Conservation (phyloP, 148 eudicot genomes). For the Agrostemma githago region DNA sequence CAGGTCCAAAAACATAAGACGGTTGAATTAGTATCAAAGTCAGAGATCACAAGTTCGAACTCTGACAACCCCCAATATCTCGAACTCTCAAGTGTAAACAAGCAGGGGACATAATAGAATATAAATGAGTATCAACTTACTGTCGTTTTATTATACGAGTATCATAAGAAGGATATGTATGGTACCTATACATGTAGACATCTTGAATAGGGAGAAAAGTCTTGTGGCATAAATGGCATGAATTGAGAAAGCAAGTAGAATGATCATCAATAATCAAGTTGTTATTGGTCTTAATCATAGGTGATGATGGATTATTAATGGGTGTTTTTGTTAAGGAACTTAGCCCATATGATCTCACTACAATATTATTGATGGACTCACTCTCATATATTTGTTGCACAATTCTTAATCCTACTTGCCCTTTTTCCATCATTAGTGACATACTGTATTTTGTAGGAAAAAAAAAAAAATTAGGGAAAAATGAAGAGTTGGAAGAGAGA, state of each 20-base stretch:
- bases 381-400: constrained; percentile 17
- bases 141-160: neutral
- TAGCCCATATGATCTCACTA: constrained; percentile 24
- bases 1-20: no score
- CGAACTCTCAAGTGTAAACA: no score
- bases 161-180: no score
- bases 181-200: constrained; percentile 56
- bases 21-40: no score
- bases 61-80: no score
- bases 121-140: no score
- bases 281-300: neutral
- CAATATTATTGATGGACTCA: constrained; percentile 19
- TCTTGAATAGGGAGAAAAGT: constrained; percentile 39
- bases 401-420: constrained; percentile 20
- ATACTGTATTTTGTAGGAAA: constrained; percentile 1
- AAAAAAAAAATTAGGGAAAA: no score
- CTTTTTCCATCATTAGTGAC: constrained; percentile 8
- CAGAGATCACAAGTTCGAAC: no score
- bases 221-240: constrained; percentile 43
- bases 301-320: constrained; percentile 6
- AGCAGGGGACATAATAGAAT: no score
- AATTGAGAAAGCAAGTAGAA: constrained; percentile 26
- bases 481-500: neutral
- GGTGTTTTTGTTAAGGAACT: constrained; percentile 18
- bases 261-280: neutral